Evolutionary conservation across 2,329 filamentous ascomycete genomes (phyloP), one percentile per base, ranked within the genome.

Genomic region (Cladosporium velox): DNA sequence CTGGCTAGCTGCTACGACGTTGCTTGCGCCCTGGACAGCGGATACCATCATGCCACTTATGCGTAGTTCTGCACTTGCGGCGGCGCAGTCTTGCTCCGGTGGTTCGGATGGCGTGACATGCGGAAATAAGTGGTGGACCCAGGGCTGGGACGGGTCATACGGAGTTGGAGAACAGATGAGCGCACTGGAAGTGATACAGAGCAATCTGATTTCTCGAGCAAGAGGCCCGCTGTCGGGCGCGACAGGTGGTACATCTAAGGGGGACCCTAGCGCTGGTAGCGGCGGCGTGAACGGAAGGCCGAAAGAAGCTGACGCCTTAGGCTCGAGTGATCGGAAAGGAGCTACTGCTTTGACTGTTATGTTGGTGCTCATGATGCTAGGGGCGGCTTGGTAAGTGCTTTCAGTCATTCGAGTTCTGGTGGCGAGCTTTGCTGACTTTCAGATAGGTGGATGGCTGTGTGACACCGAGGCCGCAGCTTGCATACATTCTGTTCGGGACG

Each of bases 131-230:
- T 84, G 81, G 81, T 75, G 72, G 26, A 28, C n/a, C 8, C 10
- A 52, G 32, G 61, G 61, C 3, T 79, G 78, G 68, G 84, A 85
- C 71, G 79, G 81, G 2, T 75, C 72, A 0, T 70, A 74, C 14
- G 84, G 85, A 1, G 84, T 86, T 1, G 85, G 85, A 3, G 82
- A 87, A 73, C 82, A 86, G 74, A 86, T 88, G 84, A 82, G 80
- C 62, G 85, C 84, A 0, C 77, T 88, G 6, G 84, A 83, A 58
- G 80, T 84, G 57, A 81, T 87, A 58, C 75, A 80, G 65, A 80
- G 79, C 49, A 75, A 81, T 62, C 75, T 78, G 26, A 77, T 84
- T 14, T 68, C 75, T 10, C 65, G 71, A 11, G 76, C 80, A 0
- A 68, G 72, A 7, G 77, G 79, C 5, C 76, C 80, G 14, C 77